Base-by-base conservation (phyloP, 495 filamentous ascomycete genomes). In the Hypoxylon trugodes region DNA sequence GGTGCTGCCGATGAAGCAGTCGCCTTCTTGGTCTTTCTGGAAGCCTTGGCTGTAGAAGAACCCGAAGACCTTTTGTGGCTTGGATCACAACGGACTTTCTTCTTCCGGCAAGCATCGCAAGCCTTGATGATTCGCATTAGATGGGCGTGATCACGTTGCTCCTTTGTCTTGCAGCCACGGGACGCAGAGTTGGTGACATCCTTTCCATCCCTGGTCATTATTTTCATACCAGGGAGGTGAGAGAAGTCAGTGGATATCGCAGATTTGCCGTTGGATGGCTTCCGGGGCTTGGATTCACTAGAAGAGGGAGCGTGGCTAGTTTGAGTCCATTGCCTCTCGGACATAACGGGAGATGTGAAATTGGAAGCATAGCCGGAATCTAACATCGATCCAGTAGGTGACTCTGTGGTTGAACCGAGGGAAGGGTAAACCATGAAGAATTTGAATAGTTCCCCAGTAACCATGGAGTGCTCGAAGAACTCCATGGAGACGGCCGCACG, bases 101-200 rank as follows among this genome's bases (percentile, higher is more conserved):
- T 85, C 64, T 68, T 71, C 61, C 75, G 67, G 77, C 83, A 86
- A 45, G 77, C 61, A 32, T 83, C 81, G 70, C 83, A 86, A 12
- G 83, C 83, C 75, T 84, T 84, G 69, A 86, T 81, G 67, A 82
- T 81, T 21, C 83, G 70, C 82, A 86, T 86, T 25, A 84, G 68
- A 55, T 83, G 81, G 6, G 83, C 83, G 65, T 84, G 83, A 47
- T 86, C 83, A 19, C 83, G 75, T 70, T 86, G 82, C 75, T 86
- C 83, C 79, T 84, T 83, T 30, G 82, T 82, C 76, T 86, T 86
- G 70, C 79, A 82, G 16, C 83, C 83, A 16, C 82, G 78, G 15
- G 81, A 83, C 18, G 81, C 80, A 12, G 79, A 79, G 73, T 81
- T 81, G 43, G 83, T 86, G 40, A 86, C 76, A 65, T 86, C 83